A percentile compares a stretch with the other conserved stretches of the same genome.
phyloP scores from a whole-genome alignment of 345 rosid species.

The Jatropha curcas region DNA sequence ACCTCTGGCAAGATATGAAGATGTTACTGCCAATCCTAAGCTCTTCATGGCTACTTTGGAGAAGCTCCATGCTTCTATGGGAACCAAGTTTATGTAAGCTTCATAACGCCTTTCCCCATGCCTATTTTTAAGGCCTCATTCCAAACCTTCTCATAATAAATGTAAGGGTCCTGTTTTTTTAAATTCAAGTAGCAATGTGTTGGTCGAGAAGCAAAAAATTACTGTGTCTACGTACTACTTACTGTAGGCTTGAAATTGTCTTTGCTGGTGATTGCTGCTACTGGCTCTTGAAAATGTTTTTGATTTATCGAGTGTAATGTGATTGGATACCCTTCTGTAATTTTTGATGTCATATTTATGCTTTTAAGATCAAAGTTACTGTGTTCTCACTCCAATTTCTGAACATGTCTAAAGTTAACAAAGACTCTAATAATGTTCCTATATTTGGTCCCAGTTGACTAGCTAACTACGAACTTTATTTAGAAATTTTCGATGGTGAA shows the following conservation, averaged over 20 bases:
- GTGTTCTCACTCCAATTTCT: background rate
- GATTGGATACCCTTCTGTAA: background rate
- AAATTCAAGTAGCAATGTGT: background rate
- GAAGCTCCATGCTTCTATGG: slow-evolving; percentile 73
- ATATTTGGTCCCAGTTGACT: background rate
- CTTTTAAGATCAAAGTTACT: background rate
- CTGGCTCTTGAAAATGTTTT: background rate
- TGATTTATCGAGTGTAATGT: background rate
- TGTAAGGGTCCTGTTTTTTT: background rate
- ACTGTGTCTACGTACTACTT: background rate
- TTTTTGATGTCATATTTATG: slow-evolving; percentile 6
- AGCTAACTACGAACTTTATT: background rate
- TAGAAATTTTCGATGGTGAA: background rate
- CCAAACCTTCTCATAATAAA: background rate
- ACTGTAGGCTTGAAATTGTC: background rate
- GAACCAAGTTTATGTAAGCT: slow-evolving; percentile 88
- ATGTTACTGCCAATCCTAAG: slow-evolving; percentile 52
- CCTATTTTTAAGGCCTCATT: background rate
- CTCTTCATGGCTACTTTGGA: slow-evolving; percentile 75
- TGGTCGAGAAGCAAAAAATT: background rate
- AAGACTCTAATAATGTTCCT: background rate
- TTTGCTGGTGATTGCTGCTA: background rate
- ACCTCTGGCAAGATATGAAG: slow-evolving; percentile 72
- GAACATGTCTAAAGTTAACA: background rate
- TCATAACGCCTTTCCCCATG: background rate